phyloP scores from a whole-genome alignment of 2,329 filamentous ascomycete species.

The Chaetomium olivaceum region DNA sequence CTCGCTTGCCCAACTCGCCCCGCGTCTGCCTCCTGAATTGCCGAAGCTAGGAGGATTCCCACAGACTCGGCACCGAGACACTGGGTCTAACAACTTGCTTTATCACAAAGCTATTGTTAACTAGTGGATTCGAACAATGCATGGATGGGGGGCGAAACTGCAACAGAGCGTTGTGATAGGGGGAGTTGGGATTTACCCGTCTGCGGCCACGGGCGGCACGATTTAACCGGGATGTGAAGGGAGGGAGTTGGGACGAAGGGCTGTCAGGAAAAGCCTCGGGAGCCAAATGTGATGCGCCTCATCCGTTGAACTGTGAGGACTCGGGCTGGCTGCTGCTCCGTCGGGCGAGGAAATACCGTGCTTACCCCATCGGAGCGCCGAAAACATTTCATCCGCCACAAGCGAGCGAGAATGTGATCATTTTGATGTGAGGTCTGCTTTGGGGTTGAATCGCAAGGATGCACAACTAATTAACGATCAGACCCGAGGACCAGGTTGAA shows the following conservation, averaged over 20 bases:
- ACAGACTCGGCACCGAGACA: constrained; percentile 9
- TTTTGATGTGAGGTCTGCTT: neutral
- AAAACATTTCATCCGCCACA: neutral
- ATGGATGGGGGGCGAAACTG: neutral
- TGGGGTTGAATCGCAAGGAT: neutral
- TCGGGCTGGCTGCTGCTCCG: neutral
- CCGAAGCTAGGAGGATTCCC: constrained; percentile 4
- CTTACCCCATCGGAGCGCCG: neutral
- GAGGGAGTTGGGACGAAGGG: neutral
- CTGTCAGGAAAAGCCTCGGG: neutral
- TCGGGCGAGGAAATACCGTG: neutral
- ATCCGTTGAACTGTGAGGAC: neutral
- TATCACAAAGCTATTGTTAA: constrained; percentile 5
- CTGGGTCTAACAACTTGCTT: neutral
- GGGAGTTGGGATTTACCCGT: constrained; percentile 1
- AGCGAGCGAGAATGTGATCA: neutral
- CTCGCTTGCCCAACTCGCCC: neutral
- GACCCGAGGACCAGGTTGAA: neutral
- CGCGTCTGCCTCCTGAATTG: neutral
- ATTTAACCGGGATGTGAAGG: constrained; percentile 9
- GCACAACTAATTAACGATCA: neutral
- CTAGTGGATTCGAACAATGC: constrained; percentile 7
- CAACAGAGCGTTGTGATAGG: neutral
- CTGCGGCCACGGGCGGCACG: neutral
- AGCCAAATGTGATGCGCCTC: neutral